Conservation (phyloP, 2,329 filamentous ascomycete genomes). For the Juglanconis juglandina region DNA sequence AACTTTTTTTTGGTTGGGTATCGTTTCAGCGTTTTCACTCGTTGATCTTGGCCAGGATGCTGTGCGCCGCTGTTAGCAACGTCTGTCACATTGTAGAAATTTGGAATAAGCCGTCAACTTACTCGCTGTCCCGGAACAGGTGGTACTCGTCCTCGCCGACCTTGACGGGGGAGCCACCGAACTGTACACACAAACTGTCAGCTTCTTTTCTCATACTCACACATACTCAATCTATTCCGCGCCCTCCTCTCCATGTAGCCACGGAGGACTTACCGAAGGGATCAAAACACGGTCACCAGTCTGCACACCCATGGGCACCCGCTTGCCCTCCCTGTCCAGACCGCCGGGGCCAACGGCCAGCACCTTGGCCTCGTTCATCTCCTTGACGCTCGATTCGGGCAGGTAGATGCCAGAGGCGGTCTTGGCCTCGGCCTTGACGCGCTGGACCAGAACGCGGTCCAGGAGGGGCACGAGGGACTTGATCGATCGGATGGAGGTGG, state of each 20-base stretch:
- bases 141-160: conserved; percentile 95
- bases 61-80: conserved; percentile 36
- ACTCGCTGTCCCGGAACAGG: conserved; percentile 98
- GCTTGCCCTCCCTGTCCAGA: conserved; percentile 84
- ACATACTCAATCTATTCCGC: neutral
- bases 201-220: conserved; percentile 17
- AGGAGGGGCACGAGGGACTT: conserved; percentile 91
- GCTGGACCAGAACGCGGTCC: conserved; percentile 95
- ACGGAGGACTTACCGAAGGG: conserved; percentile 66
- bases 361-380: conserved; percentile 96
- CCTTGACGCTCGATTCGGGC: conserved; percentile 93
- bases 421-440: conserved; percentile 94
- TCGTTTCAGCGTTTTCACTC: conserved; percentile 59
- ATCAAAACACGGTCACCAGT: conserved; percentile 92
- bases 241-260: neutral
- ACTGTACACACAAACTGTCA: conserved; percentile 52
- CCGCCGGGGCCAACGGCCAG: conserved; percentile 89
- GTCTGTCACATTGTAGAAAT: neutral
- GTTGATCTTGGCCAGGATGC: conserved; percentile 98
- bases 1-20: conserved; percentile 19
- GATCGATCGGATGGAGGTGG: conserved; percentile 85
- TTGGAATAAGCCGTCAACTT: conserved; percentile 43
- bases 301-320: conserved; percentile 76
- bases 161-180: conserved; percentile 91
- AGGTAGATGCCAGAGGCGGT: conserved; percentile 97